phyloP scores from a whole-genome alignment of 208 protist species.

The Leishmania martiniquensis region DNA sequence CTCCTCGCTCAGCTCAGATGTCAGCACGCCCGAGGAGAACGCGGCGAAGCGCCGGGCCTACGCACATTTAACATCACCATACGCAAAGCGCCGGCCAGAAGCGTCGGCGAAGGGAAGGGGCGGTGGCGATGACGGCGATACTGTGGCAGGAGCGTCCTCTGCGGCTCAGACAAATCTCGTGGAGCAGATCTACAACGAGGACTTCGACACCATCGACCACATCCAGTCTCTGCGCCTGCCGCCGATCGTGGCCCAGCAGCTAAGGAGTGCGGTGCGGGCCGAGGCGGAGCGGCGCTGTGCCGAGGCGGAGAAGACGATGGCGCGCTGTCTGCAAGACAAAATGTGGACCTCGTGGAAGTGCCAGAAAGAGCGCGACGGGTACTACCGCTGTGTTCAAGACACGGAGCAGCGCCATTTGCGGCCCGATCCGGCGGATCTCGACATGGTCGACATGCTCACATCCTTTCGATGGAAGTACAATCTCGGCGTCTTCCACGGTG shows the following conservation, averaged over 20 bases:
- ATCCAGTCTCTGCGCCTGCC: slow-evolving; percentile 77
- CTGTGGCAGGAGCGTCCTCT: background rate
- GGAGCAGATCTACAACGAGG: slow-evolving; percentile 80
- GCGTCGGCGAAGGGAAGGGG: background rate
- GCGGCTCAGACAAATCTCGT: slow-evolving; percentile 50
- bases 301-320: slow-evolving; percentile 82
- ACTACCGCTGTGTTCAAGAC: slow-evolving; percentile 64
- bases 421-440: slow-evolving; percentile 21
- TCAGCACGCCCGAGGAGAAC: slow-evolving; percentile 46
- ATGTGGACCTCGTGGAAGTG: slow-evolving; percentile 92
- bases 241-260: slow-evolving; percentile 60
- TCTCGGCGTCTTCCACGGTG: slow-evolving; percentile 75
- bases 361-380: slow-evolving; percentile 84
- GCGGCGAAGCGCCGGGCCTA: slow-evolving; percentile 43
- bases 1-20: slow-evolving; percentile 30
- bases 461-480: slow-evolving; percentile 88
- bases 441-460: slow-evolving; percentile 56
- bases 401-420: slow-evolving; percentile 38
- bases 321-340: slow-evolving; percentile 85
- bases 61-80: slow-evolving; percentile 32
- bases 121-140: background rate
- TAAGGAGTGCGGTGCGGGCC: slow-evolving; percentile 50
- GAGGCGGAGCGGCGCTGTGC: slow-evolving; percentile 76
- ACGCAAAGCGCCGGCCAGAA: slow-evolving; percentile 5
- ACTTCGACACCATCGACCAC: slow-evolving; percentile 79